A percentile compares a stretch with the other conserved stretches of the same genome.
Evolutionary conservation across 1,139 yeast species (phyloP).

Genomic region (Eremothecium cymbalariae): DNA sequence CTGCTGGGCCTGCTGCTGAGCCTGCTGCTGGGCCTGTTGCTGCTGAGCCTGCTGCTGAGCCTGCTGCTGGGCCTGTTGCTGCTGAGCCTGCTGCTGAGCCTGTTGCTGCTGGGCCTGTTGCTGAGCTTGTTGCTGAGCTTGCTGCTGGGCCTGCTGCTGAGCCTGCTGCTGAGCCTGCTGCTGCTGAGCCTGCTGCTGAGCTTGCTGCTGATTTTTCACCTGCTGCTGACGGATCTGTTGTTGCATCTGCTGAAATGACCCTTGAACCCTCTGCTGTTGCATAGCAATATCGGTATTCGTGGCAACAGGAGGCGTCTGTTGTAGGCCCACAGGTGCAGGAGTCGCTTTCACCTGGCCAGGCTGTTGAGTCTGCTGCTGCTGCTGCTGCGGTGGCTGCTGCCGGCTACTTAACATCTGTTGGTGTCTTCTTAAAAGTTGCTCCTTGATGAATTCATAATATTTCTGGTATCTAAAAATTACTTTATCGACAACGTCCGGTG

Average conservation of each 20-base stretch:
- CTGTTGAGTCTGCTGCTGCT: constrained; percentile 23
- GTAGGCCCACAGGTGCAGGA: constrained; percentile 7
- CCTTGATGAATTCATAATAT: constrained; percentile 65
- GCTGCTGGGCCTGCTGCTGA: too few relatives aligned
- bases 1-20: constrained; percentile 13
- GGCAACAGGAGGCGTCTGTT: constrained; percentile 8
- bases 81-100: constrained; percentile 11
- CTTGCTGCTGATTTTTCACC: too few relatives aligned
- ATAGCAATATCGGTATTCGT: constrained; percentile 5
- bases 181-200: constrained; percentile 20
- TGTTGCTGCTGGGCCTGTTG: constrained; percentile 10
- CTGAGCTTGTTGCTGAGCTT: too few relatives aligned
- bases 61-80: constrained; percentile 7
- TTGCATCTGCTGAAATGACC: constrained; percentile 23
- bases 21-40: constrained; percentile 15
- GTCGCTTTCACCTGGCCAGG: constrained; percentile 11
- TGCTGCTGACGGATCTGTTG: constrained; percentile 17
- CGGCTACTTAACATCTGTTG: constrained; percentile 26
- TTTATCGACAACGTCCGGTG: constrained; percentile 61
- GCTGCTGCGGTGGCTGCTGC: constrained; percentile 29
- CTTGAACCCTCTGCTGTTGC: constrained; percentile 23
- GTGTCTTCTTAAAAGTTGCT: constrained; percentile 38
- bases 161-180: too few relatives aligned
- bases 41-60: constrained; percentile 20
- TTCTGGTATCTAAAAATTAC: constrained; percentile 64